Conservation (phyloP, 768 basidiomycete genomes). For the Suillus subalutaceus region DNA sequence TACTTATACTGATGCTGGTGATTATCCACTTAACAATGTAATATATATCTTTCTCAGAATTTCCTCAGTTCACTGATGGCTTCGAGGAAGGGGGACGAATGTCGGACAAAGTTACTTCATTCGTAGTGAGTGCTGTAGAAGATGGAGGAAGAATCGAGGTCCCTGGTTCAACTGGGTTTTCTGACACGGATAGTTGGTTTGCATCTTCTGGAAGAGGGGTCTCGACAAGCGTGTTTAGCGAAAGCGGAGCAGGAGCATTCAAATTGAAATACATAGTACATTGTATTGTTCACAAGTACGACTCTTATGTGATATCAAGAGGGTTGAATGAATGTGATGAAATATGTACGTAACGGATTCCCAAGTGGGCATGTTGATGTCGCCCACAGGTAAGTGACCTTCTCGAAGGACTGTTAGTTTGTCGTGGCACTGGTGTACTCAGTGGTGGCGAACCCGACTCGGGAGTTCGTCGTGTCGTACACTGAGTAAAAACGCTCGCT, state of each 20-base stretch:
- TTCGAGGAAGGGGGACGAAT: too few relatives aligned
- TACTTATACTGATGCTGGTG: too few relatives aligned
- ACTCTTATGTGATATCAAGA: too few relatives aligned
- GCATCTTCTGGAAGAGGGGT: neutral
- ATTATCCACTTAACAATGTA: too few relatives aligned
- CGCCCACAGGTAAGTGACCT: too few relatives aligned
- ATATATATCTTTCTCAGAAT: too few relatives aligned
- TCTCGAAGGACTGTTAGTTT: conserved; percentile 12
- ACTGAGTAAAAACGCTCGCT: conserved; percentile 47
- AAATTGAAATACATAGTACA: conserved; percentile 49
- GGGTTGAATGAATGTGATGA: too few relatives aligned
- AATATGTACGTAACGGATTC: too few relatives aligned
- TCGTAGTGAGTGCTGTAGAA: conserved; percentile 11
- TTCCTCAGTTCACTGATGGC: too few relatives aligned
- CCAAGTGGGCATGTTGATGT: too few relatives aligned
- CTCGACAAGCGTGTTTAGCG: conserved; percentile 2
- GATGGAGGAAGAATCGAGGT: conserved; percentile 15
- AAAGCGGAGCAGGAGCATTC: conserved; percentile 40
- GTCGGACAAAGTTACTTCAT: neutral
- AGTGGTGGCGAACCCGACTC: conserved; percentile 45
- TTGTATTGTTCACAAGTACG: too few relatives aligned
- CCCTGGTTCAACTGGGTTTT: neutral
- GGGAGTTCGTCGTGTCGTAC: conserved; percentile 41
- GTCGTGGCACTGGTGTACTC: conserved; percentile 26
- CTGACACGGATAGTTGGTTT: neutral